Evolutionary conservation across 169 alveolate genomes (phyloP), one percentile per base, ranked within the genome.

Genomic region (Cryptosporidium bovis): DNA sequence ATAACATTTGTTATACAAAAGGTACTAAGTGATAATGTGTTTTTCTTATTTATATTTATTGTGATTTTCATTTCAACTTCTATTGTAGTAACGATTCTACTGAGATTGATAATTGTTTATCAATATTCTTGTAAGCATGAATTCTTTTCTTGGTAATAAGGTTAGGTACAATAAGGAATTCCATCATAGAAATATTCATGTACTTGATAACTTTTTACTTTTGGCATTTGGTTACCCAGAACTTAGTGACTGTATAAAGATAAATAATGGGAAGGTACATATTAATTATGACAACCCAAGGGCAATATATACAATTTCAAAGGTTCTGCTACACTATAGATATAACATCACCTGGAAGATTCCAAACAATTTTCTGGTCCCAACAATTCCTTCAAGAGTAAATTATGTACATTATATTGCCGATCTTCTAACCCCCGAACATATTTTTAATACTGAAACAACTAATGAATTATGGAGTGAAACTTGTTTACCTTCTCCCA

Each of bases 401-500:
- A 91, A 91, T 29, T 91, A 91, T 56, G 65, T 91, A n/a, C 94
- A 91, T 66, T 77, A 67, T 65, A 33, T 90, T 15, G 93, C 94
- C 5, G 94, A 91, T 50, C 89, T 91, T 1, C 58, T 90, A 77
- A 77, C 87, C 20, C 87, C 87, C 3, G 87, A 77, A 31, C 69
- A 77, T 31, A 29, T 60, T 40, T 77, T 34, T 24, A 77, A 77
- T 62, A 77, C 69, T 12, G 87, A 77, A 62, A 15, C 4, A 60
- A 20, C 50, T 7, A 20, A 12, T 10, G 58, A 29, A 33, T 51
- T 34, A 55, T 27, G 3, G 15, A 34, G 18, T 55, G 2, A 29
- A 55, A 33, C 33, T 2, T 4, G 13, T 15, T n/a, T 10, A 10
- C 16, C 44, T 2, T 2, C 12, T 8, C 4, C 4, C 4, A 40